Evolutionary conservation across 2,329 filamentous ascomycete species (phyloP), one percentile per base, ranked within the genome.

Genomic region (Whalleya microplaca): DNA sequence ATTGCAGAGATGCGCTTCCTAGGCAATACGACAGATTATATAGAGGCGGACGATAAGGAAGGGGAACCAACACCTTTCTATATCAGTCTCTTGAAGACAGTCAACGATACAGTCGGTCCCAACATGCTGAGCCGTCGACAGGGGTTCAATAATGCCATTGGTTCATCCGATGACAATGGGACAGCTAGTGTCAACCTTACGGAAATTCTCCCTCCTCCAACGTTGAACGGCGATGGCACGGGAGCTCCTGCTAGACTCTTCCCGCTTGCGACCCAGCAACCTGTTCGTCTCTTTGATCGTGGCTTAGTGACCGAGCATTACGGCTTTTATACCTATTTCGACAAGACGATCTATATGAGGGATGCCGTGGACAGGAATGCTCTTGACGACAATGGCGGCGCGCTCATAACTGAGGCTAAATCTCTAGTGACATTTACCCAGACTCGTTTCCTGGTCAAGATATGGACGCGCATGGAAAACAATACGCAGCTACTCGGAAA

Each of bases 281-380:
- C 92, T 0, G 79, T 98, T 12, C 85, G 90, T 1, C 83, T 98
- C 1, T 98, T 88, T 72, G 91, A 98, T 71, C 89, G 92, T 19
- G 92, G 90, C 18, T 79, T 90, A 23, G 77, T 83, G 1, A 88
- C 88, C 0, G 94, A 98, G 72, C 92, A 96, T 74, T 97, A 96
- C 73, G 92, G 91, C 2, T 97, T 97, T 76, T 97, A 96, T 76
- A 90, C 84, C 0, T 96, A 96, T 78, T 98, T 90, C 73, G 87
- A 92, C 74, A 91, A 92, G 63, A 89, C 88, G 8, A 91, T 96
- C 61, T 96, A 94, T 77, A 80, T 96, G 59, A 85, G 53, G 14
- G 64, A 71, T 51, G 62, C 51, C 6, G 61, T 61, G 18, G 45
- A 56, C n/a, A 50, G 16, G 21, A 62, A 65, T 23, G 73, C 78